Conservation (phyloP, 2,329 filamentous ascomycete species). For the Celoporthe dispersa region DNA sequence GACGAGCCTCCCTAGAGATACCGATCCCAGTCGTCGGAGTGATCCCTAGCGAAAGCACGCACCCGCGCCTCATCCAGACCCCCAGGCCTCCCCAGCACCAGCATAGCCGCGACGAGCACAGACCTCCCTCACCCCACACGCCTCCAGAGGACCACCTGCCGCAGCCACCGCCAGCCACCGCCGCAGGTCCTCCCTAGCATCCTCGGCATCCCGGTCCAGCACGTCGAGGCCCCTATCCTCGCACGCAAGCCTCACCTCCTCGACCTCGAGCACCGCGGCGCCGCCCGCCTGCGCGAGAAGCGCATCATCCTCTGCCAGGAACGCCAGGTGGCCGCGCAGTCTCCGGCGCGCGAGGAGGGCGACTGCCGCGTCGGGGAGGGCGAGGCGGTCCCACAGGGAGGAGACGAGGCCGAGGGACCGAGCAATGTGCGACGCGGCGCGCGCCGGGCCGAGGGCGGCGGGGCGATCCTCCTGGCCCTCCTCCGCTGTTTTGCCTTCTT, state of each 20-base stretch:
- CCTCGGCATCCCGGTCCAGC: conserved; percentile 59
- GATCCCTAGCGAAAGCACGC: neutral
- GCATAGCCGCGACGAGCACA: neutral
- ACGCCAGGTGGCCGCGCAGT: conserved; percentile 60
- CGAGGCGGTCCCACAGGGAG: conserved; percentile 54
- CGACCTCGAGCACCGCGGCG: conserved; percentile 57
- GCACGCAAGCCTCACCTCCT: conserved; percentile 73
- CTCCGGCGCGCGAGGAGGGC: conserved; percentile 56
- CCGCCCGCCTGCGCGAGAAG: conserved; percentile 69
- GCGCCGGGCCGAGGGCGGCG: conserved; percentile 12
- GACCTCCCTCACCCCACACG: neutral
- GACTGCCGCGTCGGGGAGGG: conserved; percentile 42
- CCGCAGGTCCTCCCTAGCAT: conserved; percentile 56
- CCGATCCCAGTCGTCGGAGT: neutral
- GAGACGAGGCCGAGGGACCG: conserved; percentile 51
- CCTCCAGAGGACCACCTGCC: neutral
- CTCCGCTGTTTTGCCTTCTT: neutral
- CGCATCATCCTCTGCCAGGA: conserved; percentile 72
- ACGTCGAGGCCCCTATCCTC: conserved; percentile 69
- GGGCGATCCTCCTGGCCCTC: conserved; percentile 15
- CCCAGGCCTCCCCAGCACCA: neutral
- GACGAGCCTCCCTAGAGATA: neutral
- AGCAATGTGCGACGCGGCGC: conserved; percentile 44
- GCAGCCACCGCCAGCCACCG: conserved; percentile 40
- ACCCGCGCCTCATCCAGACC: neutral